Evolutionary conservation across 2,329 filamentous ascomycete genomes (phyloP).

Genomic region (Verticillium klebahnii): DNA sequence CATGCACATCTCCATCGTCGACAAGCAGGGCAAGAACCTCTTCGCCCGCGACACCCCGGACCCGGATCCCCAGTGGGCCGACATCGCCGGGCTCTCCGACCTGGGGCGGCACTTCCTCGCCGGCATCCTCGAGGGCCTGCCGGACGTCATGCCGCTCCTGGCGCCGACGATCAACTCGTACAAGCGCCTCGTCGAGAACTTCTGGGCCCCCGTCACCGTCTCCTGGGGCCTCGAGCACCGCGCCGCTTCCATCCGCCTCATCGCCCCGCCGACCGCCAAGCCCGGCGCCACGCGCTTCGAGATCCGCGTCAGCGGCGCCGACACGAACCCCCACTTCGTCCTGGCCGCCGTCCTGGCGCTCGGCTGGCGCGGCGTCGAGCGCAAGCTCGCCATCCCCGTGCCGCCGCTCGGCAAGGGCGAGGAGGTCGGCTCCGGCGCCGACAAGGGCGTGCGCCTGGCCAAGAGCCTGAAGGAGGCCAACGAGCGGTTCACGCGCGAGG

Average conservation of each 20-base stretch:
- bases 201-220: constrained; percentile 97
- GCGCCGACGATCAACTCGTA: constrained; percentile 97
- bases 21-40: constrained; percentile 76
- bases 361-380: constrained; percentile 88
- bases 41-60: constrained; percentile 58
- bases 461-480: constrained; percentile 85
- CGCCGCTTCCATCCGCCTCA: constrained; percentile 83
- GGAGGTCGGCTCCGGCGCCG: constrained; percentile 67
- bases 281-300: constrained; percentile 87
- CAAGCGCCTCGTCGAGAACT: constrained; percentile 97
- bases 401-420: constrained; percentile 82
- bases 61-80: constrained; percentile 63
- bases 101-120: constrained; percentile 90
- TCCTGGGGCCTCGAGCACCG: constrained; percentile 97
- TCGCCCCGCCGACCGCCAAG: constrained; percentile 81
- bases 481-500: constrained; percentile 67
- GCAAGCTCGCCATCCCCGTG: constrained; percentile 78
- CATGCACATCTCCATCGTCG: constrained; percentile 87
- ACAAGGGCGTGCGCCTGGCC: constrained; percentile 73
- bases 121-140: constrained; percentile 80
- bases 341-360: constrained; percentile 81
- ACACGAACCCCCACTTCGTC: constrained; percentile 84
- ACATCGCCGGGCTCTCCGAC: constrained; percentile 78
- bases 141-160: constrained; percentile 92
- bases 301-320: constrained; percentile 88